Base-by-base conservation (phyloP, 768 basidiomycete genomes). In the Boletus rubroflammeus region DNA sequence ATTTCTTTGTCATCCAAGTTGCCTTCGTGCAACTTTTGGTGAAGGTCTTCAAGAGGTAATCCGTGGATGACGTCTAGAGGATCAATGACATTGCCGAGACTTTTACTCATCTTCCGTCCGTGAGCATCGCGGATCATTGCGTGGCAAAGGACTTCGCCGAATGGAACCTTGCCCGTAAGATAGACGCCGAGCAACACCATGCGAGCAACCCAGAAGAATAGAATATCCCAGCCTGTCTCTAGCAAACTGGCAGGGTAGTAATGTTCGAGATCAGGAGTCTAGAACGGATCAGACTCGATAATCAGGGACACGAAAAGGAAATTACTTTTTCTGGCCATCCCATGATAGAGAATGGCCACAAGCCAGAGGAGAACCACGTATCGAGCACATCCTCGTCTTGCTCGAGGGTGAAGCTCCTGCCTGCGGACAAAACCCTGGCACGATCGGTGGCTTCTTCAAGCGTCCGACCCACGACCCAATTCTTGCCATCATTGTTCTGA, bases 171-270 rank as follows among this genome's bases (percentile, higher is more conserved):
- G 26, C 81, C 94, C 0, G 97, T 99, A 43, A 98, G 83, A 53
- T 88, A 81, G 62, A 93, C 74, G 40, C 97, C 96, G 34, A 98
- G 84, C 65, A 99, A 75, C 46, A 90, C 96, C 96, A 98, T 99
- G 40, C 97, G 88, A 15, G 97, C 95, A 7, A 98, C 96, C 97
- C 97, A 99, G 83, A 98, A 98, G 81, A 95, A 95, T n/a, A 99
- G 72, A 64, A 98, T 98, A 59, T 98, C 97, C 96, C 97, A 98
- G 43, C 97, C 97, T 0, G 97, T 99, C 75, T 98, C 97, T 29
- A 98, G 82, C 41, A 98, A 62, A n/a, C 85, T 82, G 2, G 91
- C 75, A 0, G 97, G 97, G 71, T 95, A 99, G 76, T 91, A 98
- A 29, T 77, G 75, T 59, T 84, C 70, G 39, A 92, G 62, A 67